A percentile compares a stretch with the other conserved stretches of the same genome.
Evolutionary conservation across 2,329 filamentous ascomycete genomes (phyloP).

Genomic region (Microdochium trichocladiopsis): DNA sequence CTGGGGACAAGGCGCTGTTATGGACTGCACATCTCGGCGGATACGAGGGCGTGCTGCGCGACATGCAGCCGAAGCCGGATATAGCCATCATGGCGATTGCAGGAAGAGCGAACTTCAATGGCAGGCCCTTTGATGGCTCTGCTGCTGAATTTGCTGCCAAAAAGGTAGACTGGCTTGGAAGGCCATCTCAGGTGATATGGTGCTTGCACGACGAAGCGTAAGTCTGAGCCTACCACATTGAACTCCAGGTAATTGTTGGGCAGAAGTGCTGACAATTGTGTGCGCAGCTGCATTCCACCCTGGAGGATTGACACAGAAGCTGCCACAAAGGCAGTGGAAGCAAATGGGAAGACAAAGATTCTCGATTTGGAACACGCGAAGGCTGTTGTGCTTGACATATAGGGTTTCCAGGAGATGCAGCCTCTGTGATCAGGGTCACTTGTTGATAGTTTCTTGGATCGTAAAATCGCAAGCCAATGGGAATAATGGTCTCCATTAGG

Average conservation of each 20-base stretch:
- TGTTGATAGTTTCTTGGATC: too few relatives aligned
- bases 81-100: slow-evolving; percentile 12
- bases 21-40: slow-evolving; percentile 14
- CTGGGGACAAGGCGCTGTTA: slow-evolving; percentile 10
- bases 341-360: background rate
- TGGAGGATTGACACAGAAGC: slow-evolving; percentile 1
- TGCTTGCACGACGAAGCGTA: slow-evolving; percentile 1
- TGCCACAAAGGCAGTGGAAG: background rate
- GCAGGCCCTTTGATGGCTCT: background rate
- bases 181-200: slow-evolving; percentile 1
- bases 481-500: too few relatives aligned
- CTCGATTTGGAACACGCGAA: background rate
- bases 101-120: slow-evolving; percentile 11
- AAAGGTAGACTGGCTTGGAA: background rate
- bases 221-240: too few relatives aligned
- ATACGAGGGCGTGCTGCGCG: slow-evolving; percentile 10
- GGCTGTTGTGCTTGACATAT: slow-evolving; percentile 8
- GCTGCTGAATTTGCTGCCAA: slow-evolving; percentile 1
- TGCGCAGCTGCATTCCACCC: background rate
- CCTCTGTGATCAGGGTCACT: too few relatives aligned
- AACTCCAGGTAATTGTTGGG: background rate
- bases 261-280: background rate
- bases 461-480: too few relatives aligned
- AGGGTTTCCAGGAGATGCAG: too few relatives aligned
- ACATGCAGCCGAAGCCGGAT: slow-evolving; percentile 11